Conservation (phyloP, 345 rosid species). For the Anastatica hierochuntica region DNA sequence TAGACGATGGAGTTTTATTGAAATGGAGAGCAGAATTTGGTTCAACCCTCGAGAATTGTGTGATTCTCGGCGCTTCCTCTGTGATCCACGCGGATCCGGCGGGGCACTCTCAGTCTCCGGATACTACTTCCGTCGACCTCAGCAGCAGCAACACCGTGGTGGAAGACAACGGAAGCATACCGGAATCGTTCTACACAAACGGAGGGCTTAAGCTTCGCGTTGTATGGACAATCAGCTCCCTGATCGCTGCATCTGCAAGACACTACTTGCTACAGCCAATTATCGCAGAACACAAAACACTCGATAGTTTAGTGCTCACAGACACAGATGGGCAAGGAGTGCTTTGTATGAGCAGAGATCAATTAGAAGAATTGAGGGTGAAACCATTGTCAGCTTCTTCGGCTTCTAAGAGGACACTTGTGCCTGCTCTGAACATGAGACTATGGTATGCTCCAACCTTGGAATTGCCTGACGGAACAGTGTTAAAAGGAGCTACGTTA, state of each 20-base stretch:
- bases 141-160: background rate
- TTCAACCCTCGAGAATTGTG: slow-evolving; percentile 85
- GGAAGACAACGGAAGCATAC: slow-evolving; percentile 54
- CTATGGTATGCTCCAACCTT: slow-evolving; percentile 88
- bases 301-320: slow-evolving; percentile 63
- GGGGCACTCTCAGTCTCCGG: slow-evolving; percentile 5
- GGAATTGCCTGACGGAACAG: slow-evolving; percentile 75
- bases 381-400: slow-evolving; percentile 89
- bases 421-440: slow-evolving; percentile 87
- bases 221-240: background rate
- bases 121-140: slow-evolving; percentile 3
- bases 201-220: background rate
- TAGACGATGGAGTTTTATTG: slow-evolving; percentile 73
- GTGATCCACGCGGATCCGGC: slow-evolving; percentile 18
- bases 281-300: slow-evolving; percentile 80
- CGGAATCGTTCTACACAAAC: background rate
- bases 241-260: slow-evolving; percentile 95
- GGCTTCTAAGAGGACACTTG: slow-evolving; percentile 87
- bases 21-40: slow-evolving; percentile 96
- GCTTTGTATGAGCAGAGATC: slow-evolving; percentile 78
- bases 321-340: slow-evolving; percentile 92
- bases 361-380: slow-evolving; percentile 83
- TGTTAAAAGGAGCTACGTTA: slow-evolving; percentile 78
- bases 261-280: slow-evolving; percentile 87
- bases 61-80: slow-evolving; percentile 85